These are phyloP conservation scores for Murraya koenigii DNA, from an alignment of 345 rosid genomes.

Conservation along the genomic window DNA sequence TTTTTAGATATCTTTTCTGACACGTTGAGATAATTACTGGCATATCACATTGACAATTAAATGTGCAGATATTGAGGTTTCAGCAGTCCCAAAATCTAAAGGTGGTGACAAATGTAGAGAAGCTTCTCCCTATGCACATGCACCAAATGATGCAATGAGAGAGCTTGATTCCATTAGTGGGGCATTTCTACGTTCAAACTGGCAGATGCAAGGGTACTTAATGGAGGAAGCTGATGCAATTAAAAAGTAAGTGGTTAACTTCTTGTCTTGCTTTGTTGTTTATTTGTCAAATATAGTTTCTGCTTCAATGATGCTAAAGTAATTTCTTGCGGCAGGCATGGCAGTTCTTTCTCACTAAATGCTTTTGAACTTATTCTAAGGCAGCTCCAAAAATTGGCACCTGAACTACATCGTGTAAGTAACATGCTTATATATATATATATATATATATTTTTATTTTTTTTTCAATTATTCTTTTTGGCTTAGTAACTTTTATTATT, in stretches of 20 bases:
- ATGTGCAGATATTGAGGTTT: conserved; percentile 58
- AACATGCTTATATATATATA: conserved; percentile 6
- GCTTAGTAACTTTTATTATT: conserved; percentile 4
- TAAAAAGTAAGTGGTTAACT: conserved; percentile 54
- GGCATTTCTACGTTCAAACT: conserved; percentile 64
- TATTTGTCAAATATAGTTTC: conserved; percentile 8
- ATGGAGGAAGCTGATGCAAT: conserved; percentile 83
- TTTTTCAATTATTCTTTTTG: not conserved
- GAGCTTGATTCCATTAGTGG: conserved; percentile 41
- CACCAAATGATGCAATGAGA: conserved; percentile 34
- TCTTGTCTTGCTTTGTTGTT: not conserved
- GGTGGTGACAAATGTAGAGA: conserved; percentile 38
- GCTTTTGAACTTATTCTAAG: conserved; percentile 61
- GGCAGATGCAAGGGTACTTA: conserved; percentile 88
- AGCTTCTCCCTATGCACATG: conserved; percentile 34
- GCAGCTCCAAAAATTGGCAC: conserved; percentile 81
- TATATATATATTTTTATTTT: not conserved
- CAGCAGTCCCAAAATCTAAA: conserved; percentile 45
- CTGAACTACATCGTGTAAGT: conserved; percentile 93
- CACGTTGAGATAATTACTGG: not conserved
- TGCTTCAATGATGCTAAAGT: not conserved
- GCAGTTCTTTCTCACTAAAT: conserved; percentile 64
- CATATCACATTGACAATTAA: conserved; percentile 15
- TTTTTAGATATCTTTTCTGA: not conserved
- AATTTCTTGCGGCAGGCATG: conserved; percentile 53